Evolutionary conservation across 768 basidiomycete species (phyloP).

Genomic region (Wakefieldia striispora): DNA sequence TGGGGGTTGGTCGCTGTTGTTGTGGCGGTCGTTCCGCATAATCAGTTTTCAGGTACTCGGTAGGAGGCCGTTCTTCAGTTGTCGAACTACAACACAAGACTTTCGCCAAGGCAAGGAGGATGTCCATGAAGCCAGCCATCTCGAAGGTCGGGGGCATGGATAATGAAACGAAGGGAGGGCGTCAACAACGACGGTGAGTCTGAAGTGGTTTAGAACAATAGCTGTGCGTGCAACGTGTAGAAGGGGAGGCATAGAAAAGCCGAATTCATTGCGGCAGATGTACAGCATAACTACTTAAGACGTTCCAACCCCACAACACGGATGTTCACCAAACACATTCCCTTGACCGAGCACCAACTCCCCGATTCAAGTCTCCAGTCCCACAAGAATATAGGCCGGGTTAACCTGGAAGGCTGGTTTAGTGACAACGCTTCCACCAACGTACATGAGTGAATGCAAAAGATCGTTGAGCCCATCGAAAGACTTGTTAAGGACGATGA

Average conservation of each 20-base stretch:
- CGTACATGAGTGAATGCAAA: constrained; percentile 90
- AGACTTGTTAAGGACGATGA: constrained; percentile 76
- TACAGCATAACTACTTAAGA: constrained; percentile 12
- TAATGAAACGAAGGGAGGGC: too few relatives aligned
- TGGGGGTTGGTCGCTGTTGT: constrained; percentile 2
- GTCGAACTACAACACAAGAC: constrained; percentile 24
- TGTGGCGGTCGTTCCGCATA: constrained; percentile 10
- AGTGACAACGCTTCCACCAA: constrained; percentile 83
- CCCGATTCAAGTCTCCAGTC: constrained; percentile 66
- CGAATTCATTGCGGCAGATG: not conserved
- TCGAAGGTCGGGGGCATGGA: not conserved
- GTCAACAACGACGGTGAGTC: too few relatives aligned
- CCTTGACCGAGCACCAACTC: constrained; percentile 19
- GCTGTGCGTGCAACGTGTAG: not conserved
- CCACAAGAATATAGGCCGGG: constrained; percentile 78
- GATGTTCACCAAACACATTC: constrained; percentile 22
- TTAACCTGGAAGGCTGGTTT: constrained; percentile 75
- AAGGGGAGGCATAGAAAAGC: not conserved
- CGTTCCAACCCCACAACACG: constrained; percentile 27
- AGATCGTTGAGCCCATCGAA: constrained; percentile 69
- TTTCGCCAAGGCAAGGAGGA: constrained; percentile 23
- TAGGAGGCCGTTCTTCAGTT: constrained; percentile 10
- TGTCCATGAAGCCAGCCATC: constrained; percentile 27
- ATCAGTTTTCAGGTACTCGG: constrained; percentile 1
- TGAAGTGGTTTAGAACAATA: not conserved